Evolutionary conservation across 2,329 filamentous ascomycete species (phyloP), one percentile per base, ranked within the genome.

Genomic region (Hysterium pulicare): DNA sequence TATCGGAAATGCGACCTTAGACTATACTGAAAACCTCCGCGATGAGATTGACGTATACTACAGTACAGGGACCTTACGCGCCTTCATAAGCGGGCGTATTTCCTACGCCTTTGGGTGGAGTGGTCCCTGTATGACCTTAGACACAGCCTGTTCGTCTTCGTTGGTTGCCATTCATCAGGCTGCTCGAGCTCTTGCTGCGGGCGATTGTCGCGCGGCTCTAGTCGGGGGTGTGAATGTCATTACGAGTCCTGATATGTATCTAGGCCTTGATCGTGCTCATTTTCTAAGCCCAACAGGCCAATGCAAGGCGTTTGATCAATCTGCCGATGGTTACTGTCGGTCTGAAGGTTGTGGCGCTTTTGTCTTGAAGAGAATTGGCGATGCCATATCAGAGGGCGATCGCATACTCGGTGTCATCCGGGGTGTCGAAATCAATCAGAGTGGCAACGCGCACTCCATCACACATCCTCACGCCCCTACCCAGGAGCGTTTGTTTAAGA

Each of bases 261-360:
- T 64, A 31, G 60, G 66, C 22, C 55, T 72, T 7, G 60, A 55
- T 2, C 58, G 53, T 0, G 72, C 62, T 1, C 56, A 58, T 3
- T 74, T 76, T 40, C 51, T 76, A 0, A 72, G 67, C 13, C 61
- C 62, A 0, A 71, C 66, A 1, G 72, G 74, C 0, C 59, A 69
- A 9, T 79, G 76, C 47, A 75, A 76, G 37, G 47, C 55, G 3
- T 60, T 60, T 26, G 55, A 60, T 19, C 31, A 35, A 3, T 16
- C 23, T 2, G 77, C 75, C 0, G 73, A 78, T 54, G 77, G 77
- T 4, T 81, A 79, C 46, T 78, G 74, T 45, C 70, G 77, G 11
- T 74, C 64, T 2, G 77, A 81, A 39, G 76, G 67, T 7, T 64
- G 71, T 22, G 76, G 66, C 0, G 61, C 70, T 6, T 61, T 81